Evolutionary conservation across 2,329 filamentous ascomycete species (phyloP), one percentile per base, ranked within the genome.

Genomic region (Oidium heveae): DNA sequence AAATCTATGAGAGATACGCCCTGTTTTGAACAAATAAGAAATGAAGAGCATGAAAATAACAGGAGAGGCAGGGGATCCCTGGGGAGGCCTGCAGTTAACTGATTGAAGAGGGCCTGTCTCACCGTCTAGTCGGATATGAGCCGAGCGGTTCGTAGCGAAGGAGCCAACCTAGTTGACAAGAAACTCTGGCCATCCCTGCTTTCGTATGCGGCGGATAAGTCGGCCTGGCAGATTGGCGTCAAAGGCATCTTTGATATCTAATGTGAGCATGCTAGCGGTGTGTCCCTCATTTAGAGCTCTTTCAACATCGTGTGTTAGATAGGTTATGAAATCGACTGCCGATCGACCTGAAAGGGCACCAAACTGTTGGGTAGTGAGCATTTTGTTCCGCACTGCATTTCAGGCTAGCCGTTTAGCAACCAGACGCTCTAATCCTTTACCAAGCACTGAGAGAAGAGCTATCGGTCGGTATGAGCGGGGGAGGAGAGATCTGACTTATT

Each of bases 21-120:
- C 49, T 32, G 24, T 37, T 37, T 52, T 52, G n/a, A 52, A 37
- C 20, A 52, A 18, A 20, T 1, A 12, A 18, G 32, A 52, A 7
- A 52, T 52, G 18, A 37, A 52, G 24, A 52, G 49, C 28, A 52
- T 52, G 28, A 52, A 52, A 15, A 52, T 28, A 20, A 52, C n/a
- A 18, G 49, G 49, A 18, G 49, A 36, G 28, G 33, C 49, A 1
- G 49, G 49, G 9, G 28, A 37, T 1, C 49, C 28, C 15, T 52
- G 49, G 4, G 49, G 49, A 24, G 4, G 22, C 4, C 22, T 4
- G 4, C 22, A 24, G 22, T 24, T 24, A 24, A 24, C 22, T 24
- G 4, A 24, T 24, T 24, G 2, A 24, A 24, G 22, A 24, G 22
- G 22, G 22, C 22, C 22, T 24, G 22, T 24, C 22, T 24, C 22